Evolutionary conservation across 345 rosid genomes (phyloP), one percentile per base, ranked within the genome.

Genomic region (Salix caprea): DNA sequence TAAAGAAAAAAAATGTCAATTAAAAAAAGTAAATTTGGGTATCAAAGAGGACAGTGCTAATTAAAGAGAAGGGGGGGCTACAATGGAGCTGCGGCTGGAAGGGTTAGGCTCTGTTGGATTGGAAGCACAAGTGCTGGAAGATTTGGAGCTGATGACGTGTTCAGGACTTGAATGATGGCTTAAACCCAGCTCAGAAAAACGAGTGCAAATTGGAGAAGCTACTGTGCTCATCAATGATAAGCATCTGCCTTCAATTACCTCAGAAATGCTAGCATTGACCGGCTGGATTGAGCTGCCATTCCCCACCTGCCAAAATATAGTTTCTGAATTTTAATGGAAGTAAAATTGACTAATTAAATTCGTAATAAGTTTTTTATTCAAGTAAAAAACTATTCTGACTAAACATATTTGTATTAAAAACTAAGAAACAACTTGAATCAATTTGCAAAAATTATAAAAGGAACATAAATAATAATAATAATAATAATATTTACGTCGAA

Each of bases 31-130:
- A 40, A 40, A 40, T 46, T 13, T 12, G 50, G 50, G 18, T 13
- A 46, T 46, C 18, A 13, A 46, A 46, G 50, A 46, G 50, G 15
- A 14, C 16, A 46, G 0, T 1, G 50, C 15, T 46, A 13, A 13
- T 46, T 12, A 46, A 11, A 13, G 14, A 44, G 16, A 4, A 4
- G 50, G 18, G 50, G 50, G 14, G 0, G 3, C 50, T 13, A 13
- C 30, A n/a, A 2, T 23, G 79, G 50, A 21, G 70, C 8, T 61
- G 80, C 67, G 48, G 74, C 70, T 44, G 83, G 74, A n/a, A 76
- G 56, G 26, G 72, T 11, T 46, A 46, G 50, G 50, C 50, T 46
- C 14, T 46, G 50, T 3, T 46, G 50, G 18, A 5, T 34, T 34
- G 1, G 37, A 11, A 46, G 16, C 26, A 46, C 23, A 21, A 46